Base-by-base conservation (phyloP, 1,284 basidiomycete species). In the Leccinum ponderosum region DNA sequence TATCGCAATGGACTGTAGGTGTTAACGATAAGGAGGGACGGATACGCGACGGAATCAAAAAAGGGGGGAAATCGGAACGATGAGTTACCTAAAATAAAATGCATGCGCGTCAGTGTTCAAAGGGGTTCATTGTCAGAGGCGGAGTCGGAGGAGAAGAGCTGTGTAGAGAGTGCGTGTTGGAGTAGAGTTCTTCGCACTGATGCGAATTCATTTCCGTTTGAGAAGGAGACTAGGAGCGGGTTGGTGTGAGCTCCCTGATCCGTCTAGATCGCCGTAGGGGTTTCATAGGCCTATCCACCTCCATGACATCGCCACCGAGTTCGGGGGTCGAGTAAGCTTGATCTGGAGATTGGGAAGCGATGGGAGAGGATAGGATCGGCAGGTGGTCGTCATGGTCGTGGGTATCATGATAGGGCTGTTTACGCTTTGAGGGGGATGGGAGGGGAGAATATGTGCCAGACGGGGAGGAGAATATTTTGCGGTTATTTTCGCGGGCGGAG, bases 381-480 rank as follows among this genome's bases (percentile, higher is more conserved):
- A 47, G 17, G 11, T 68, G 64, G 57, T 64, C 56, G 55, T 63
- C 59, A 62, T 71, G 63, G 57, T 68, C 68, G 62, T 64, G 66
- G 58, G 63, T 56, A 65, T 75, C 73, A 57, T 60, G 56, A 59
- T 69, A 62, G 15, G 62, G 58, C 52, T 65, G 68, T 65, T 75
- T 75, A 15, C 75, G 76, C 66, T 76, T 76, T 25, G 66, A 68
- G 33, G 74, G 73, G 59, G 75, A 78, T 2, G 73, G 64, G n/a
- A 66, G 62, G 57, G 76, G 73, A 25, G 66, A 62, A 62, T 74
- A 67, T 55, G 48, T 57, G 39, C 64, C 66, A 50, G 66, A 62
- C 7, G 58, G 55, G n/a, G 72, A 63, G 33, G 67, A 56, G 63
- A 77, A 76, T 12, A 76, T 64, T 59, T 75, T 72, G 60, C 65